Evolutionary conservation across 495 filamentous ascomycete genomes (phyloP), one percentile per base, ranked within the genome.

Genomic region (Lichina pygmaea): DNA sequence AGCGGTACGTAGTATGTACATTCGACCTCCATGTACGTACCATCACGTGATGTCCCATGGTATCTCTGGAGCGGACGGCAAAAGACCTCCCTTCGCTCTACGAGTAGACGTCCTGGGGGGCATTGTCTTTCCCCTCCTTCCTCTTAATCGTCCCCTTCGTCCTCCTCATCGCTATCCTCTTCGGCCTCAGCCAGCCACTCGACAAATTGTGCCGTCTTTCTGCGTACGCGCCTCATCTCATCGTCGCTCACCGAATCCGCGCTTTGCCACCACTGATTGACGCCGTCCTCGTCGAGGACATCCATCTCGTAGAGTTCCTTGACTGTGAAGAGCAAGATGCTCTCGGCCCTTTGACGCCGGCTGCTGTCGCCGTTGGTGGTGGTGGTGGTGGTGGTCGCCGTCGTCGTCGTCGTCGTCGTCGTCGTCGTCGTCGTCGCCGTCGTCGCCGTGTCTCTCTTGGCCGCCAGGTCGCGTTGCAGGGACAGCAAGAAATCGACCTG

Each of bases 261-360:
- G 58, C 89, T 73, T 15, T 63, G 67, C 86, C 86, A 95, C 89
- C 89, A 97, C 48, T 71, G 69, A 54, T 85, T 62, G 41, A 89
- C 77, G 0, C 77, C 85, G 37, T 93, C 86, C 56, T 92, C 81
- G 56, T 93, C 85, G 0, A 94, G 57, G 7, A 94, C 66, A 50
- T 95, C 89, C 45, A 78, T 57, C 46, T 78, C 73, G 56, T 92
- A 91, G 46, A 93, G 62, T 56, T 79, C 73, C 62, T 86, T 85
- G 33, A 77, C 66, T 48, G 79, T 63, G 40, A 75, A 78, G 7
- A 86, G 64, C 3, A 95, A 63, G 3, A 93, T 64, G 9, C 66
- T 71, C 16, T 77, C 78, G 5, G 57, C 52, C 49, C 60, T 42
- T 62, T 66, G 41, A 65, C 63, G 7, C 4, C 24, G 1, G 24